These are phyloP conservation scores for Neofusicoccum laricinum DNA, from an alignment of 2,329 filamentous ascomycete species.

Conservation along the genomic window DNA sequence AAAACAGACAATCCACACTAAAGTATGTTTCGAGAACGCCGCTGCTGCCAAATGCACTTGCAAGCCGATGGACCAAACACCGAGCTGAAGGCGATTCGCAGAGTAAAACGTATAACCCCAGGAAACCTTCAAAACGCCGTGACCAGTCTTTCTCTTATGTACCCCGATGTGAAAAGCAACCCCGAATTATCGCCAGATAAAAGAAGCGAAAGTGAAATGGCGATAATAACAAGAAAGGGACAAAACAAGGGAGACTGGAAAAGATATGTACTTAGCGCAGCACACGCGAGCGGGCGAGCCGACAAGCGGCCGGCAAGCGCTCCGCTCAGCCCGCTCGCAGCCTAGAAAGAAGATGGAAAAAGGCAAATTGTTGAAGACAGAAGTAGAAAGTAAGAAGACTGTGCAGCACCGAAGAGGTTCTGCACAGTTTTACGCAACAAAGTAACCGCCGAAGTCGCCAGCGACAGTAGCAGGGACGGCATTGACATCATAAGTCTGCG, in stretches of 20 bases:
- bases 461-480: conserved; percentile 1
- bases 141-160: conserved; percentile 7
- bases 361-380: background rate
- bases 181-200: background rate
- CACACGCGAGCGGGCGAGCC: background rate
- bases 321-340: conserved; percentile 3
- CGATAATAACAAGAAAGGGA: background rate
- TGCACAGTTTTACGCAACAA: conserved; percentile 2
- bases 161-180: background rate
- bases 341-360: background rate
- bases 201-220: background rate
- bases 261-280: conserved; percentile 11
- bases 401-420: background rate
- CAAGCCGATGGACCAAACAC: background rate
- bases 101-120: background rate
- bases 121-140: background rate
- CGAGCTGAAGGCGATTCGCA: background rate
- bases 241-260: background rate
- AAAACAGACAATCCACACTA: background rate
- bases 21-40: background rate
- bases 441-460: conserved; percentile 11
- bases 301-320: background rate
- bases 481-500: conserved; percentile 9
- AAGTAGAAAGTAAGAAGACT: background rate
- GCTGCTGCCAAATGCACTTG: background rate